Evolutionary conservation across 1,284 basidiomycete species (phyloP), one percentile per base, ranked within the genome.

Genomic region (Heterobasidion occidentale): DNA sequence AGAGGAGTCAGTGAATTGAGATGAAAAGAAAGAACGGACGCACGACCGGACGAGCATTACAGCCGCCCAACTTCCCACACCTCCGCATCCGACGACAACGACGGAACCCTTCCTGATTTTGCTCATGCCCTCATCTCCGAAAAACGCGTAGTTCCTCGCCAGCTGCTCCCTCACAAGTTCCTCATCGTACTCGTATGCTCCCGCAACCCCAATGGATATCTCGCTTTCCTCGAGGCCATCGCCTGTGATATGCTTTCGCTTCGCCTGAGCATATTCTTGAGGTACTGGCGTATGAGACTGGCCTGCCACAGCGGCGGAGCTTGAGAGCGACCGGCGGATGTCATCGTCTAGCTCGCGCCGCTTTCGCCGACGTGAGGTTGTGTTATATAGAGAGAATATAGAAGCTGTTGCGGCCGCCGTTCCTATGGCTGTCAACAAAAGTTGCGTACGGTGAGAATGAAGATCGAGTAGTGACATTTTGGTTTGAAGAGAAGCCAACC

Each of bases 31-130:
- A 17, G 50, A 54, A 46, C 11, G 46, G 48, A 81, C 90, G 67
- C 67, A 90, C 86, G 89, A 91, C 68, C 94, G 76, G 35, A 86
- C 88, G 48, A 98, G 83, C 94, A 98, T 98, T 36, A 96, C 83
- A 7, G 96, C 94, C 33, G 88, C 90, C 88, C 94, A 96, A 63
- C 90, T 94, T 0, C 96, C 95, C 1, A 99, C 97, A 6, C 97
- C 97, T 57, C 97, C 97, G 61, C 94, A 93, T 3, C 97, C 97
- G 8, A 99, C 83, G 20, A 99, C 77, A 19, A 94, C 92, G 3
- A 98, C 94, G 17, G 80, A 86, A 7, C 84, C 82, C 20, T 79
- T 69, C 57, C 97, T 78, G 47, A 99, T 79, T 64, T 83, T 85
- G 11, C 73, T 68, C 93, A 98, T 97, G 27, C 85, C 83, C 42